phyloP scores from a whole-genome alignment of 2,329 filamentous ascomycete genomes.

The Bimuria novae-zelandiae region DNA sequence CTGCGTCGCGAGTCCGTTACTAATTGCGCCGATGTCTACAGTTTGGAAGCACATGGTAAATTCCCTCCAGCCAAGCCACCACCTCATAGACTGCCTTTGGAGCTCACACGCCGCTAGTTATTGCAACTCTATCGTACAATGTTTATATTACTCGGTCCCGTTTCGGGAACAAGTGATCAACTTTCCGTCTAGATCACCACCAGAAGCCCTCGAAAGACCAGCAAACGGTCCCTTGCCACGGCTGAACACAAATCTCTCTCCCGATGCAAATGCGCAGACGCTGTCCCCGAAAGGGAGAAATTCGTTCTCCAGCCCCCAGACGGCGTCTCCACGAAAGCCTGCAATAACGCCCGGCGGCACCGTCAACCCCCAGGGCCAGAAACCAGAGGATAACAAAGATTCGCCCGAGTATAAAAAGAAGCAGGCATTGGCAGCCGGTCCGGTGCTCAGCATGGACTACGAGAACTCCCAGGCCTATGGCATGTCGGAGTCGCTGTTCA shows the following conservation, averaged over 20 bases:
- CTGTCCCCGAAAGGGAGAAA: slow-evolving; percentile 61
- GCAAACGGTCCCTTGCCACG: slow-evolving; percentile 42
- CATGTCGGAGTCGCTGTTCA: slow-evolving; percentile 95
- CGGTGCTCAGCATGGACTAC: slow-evolving; percentile 81
- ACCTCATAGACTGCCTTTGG: background rate
- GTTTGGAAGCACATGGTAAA: slow-evolving; percentile 97
- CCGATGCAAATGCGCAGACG: slow-evolving; percentile 45
- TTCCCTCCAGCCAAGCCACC: slow-evolving; percentile 9
- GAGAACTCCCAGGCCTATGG: slow-evolving; percentile 81
- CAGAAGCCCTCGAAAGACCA: slow-evolving; percentile 68
- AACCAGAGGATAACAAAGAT: slow-evolving; percentile 91
- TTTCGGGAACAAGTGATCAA: slow-evolving; percentile 95
- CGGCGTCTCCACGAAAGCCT: slow-evolving; percentile 42
- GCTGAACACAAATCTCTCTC: slow-evolving; percentile 46
- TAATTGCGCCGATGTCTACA: slow-evolving; percentile 48
- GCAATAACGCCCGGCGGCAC: slow-evolving; percentile 55
- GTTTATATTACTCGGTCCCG: slow-evolving; percentile 90
- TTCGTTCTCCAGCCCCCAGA: slow-evolving; percentile 39
- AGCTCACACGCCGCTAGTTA: slow-evolving; percentile 65
- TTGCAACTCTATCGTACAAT: slow-evolving; percentile 97
- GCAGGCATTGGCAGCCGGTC: slow-evolving; percentile 84
- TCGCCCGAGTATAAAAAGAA: slow-evolving; percentile 99
- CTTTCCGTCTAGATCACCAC: slow-evolving; percentile 75
- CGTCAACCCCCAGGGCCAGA: slow-evolving; percentile 60
- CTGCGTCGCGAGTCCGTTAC: slow-evolving; percentile 18